Evolutionary conservation across 2,329 filamentous ascomycete species (phyloP).

Genomic region (Fusarium nanum): DNA sequence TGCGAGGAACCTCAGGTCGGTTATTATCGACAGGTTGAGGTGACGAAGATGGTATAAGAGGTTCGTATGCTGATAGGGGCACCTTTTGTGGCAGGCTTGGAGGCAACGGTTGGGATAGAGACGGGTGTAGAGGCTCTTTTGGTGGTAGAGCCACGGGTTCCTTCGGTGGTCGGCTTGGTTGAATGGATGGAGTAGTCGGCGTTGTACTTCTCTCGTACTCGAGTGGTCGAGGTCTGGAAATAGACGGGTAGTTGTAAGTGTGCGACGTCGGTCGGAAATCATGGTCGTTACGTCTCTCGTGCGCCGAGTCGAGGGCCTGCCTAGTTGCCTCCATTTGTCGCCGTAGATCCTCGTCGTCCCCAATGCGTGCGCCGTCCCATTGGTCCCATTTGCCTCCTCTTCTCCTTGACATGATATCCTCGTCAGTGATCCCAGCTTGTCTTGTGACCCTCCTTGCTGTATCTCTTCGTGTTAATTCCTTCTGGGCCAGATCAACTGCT

Average conservation of each 20-base stretch:
- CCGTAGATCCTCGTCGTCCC: constrained; percentile 59
- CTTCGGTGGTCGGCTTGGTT: constrained; percentile 52
- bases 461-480: constrained; percentile 76
- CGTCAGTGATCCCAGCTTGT: constrained; percentile 66
- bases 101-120: constrained; percentile 6
- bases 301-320: constrained; percentile 56
- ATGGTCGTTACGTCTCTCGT: constrained; percentile 42
- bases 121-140: constrained; percentile 40
- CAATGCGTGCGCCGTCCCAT: constrained; percentile 47
- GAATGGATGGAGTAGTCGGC: constrained; percentile 39
- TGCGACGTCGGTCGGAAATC: constrained; percentile 46
- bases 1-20: constrained; percentile 47
- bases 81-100: constrained; percentile 49
- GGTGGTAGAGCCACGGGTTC: constrained; percentile 40
- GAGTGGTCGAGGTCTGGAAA: constrained; percentile 63
- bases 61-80: constrained; percentile 40
- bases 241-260: constrained; percentile 68
- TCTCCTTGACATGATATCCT: constrained; percentile 67
- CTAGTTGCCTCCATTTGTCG: constrained; percentile 66
- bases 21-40: constrained; percentile 16
- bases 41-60: constrained; percentile 37
- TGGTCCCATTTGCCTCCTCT: constrained; percentile 58
- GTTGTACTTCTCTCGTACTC: constrained; percentile 53
- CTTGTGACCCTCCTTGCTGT: constrained; percentile 68
- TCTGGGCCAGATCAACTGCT: constrained; percentile 79